Evolutionary conservation across 148 eudicot species (phyloP).

Genomic region (Rhododendron vialii): DNA sequence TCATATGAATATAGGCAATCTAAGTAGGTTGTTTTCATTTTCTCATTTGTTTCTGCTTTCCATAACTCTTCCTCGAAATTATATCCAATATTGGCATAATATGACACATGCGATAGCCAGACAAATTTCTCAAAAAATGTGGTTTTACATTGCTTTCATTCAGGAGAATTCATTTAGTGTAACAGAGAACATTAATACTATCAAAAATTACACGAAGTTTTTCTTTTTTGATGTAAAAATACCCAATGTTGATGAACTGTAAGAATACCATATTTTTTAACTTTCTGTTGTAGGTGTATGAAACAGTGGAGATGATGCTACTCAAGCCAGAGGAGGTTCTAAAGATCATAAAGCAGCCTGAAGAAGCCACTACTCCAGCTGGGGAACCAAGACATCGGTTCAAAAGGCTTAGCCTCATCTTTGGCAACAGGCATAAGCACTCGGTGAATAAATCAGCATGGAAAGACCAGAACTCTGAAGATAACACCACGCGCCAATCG

Average conservation of each 20-base stretch:
- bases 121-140: neutral
- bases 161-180: neutral
- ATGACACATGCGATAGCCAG: neutral
- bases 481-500: constrained; percentile 37
- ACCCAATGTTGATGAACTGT: neutral
- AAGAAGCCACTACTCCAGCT: constrained; percentile 30
- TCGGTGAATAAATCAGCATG: constrained; percentile 23
- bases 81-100: neutral
- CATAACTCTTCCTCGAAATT: neutral
- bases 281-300: constrained; percentile 59
- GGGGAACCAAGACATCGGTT: constrained; percentile 65
- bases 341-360: constrained; percentile 53
- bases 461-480: constrained; percentile 36
- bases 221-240: neutral
- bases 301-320: constrained; percentile 70
- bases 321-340: constrained; percentile 54
- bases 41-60: neutral
- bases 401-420: constrained; percentile 55
- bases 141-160: neutral
- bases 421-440: constrained; percentile 51
- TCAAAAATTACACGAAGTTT: neutral
- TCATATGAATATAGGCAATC: neutral
- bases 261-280: neutral
- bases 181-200: neutral
- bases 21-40: neutral